Conservation (phyloP, 148 eudicot genomes). For the Suaeda aralocaspica region DNA sequence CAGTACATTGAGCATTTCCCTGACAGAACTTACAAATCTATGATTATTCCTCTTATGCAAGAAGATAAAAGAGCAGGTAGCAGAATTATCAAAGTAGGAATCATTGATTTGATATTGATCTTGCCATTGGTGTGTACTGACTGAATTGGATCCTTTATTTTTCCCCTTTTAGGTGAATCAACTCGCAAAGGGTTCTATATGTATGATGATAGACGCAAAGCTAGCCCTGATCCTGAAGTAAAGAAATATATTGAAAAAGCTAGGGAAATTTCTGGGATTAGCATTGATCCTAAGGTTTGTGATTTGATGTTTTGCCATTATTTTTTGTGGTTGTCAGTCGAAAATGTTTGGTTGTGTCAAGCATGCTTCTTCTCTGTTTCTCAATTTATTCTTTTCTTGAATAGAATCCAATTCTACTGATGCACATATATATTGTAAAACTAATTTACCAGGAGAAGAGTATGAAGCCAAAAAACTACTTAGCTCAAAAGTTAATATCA, state of each 20-base stretch:
- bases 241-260: slow-evolving; percentile 73
- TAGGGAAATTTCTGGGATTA: slow-evolving; percentile 70
- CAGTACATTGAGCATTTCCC: slow-evolving; percentile 76
- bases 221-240: slow-evolving; percentile 82
- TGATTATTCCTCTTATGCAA: slow-evolving; percentile 84
- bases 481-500: too few relatives aligned
- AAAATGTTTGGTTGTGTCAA: background rate
- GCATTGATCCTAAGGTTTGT: slow-evolving; percentile 74
- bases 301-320: too few relatives aligned
- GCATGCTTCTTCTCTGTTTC: background rate
- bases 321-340: background rate
- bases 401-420: too few relatives aligned
- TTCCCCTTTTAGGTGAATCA: slow-evolving; percentile 61
- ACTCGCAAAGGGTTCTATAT: slow-evolving; percentile 85
- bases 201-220: slow-evolving; percentile 75
- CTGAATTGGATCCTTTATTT: slow-evolving; percentile 6
- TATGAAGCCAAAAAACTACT: too few relatives aligned
- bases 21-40: slow-evolving; percentile 79
- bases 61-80: slow-evolving; percentile 95
- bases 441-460: too few relatives aligned
- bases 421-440: too few relatives aligned
- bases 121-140: slow-evolving; percentile 12
- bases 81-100: background rate
- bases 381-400: too few relatives aligned
- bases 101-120: background rate